A percentile compares a stretch with the other conserved stretches of the same genome.
These are phyloP conservation scores for Vanrija sp. DNA, from an alignment of 1,284 basidiomycete species.

Conservation along the genomic window DNA sequence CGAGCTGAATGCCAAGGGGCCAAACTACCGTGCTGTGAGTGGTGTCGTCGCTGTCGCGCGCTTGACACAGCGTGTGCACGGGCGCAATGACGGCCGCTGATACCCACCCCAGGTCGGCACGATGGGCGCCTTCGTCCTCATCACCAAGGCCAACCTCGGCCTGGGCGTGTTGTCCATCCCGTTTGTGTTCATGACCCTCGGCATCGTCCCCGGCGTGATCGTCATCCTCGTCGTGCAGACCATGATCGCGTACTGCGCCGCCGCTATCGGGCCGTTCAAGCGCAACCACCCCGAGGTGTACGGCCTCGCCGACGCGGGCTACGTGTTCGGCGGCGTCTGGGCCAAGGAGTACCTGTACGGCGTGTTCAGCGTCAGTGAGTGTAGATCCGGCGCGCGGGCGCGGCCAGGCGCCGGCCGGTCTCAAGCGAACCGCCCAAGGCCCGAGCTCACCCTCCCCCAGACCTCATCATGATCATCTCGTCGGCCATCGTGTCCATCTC, in stretches of 20 bases:
- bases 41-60: too few species aligned
- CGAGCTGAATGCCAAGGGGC: conserved; percentile 19
- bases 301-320: conserved; percentile 30
- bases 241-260: conserved; percentile 26
- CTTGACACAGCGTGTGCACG: too few species aligned
- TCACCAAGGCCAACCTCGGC: conserved; percentile 29
- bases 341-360: conserved; percentile 1
- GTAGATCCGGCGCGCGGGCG: conserved; percentile 4
- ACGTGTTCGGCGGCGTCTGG: conserved; percentile 7
- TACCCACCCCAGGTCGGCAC: conserved; percentile 12
- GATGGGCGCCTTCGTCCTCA: conserved; percentile 19
- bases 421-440: too few species aligned
- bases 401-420: too few species aligned
- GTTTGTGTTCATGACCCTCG: conserved; percentile 23
- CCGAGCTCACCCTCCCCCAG: too few species aligned
- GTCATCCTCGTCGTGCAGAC: conserved; percentile 38
- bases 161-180: conserved; percentile 37
- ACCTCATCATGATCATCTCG: conserved; percentile 28
- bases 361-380: conserved; percentile 1
- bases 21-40: conserved; percentile 27
- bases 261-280: conserved; percentile 41
- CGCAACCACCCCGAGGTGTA: conserved; percentile 34
- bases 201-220: conserved; percentile 38
- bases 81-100: too few species aligned
- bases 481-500: conserved; percentile 35